A percentile compares a stretch with the other conserved stretches of the same genome.
Conservation (phyloP, 306 rosid species). For the Glycine latifolia region DNA sequence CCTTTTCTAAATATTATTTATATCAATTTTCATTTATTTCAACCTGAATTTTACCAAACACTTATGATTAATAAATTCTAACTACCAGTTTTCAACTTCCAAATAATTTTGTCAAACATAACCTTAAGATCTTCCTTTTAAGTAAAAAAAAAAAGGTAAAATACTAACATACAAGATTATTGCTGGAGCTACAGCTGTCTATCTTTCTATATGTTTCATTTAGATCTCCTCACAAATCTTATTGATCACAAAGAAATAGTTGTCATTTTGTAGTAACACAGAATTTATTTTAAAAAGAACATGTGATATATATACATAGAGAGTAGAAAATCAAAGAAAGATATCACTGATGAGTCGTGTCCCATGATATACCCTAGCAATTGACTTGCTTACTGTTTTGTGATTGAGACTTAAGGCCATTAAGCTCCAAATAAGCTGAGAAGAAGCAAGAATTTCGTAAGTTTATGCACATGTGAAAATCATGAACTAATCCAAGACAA, state of each 20-base stretch:
- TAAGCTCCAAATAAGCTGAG: constrained; percentile 54
- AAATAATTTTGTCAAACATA: too few species aligned
- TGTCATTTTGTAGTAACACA: constrained; percentile 30
- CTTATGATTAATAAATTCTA: too few species aligned
- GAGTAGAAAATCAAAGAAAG: background rate
- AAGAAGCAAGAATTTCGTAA: constrained; percentile 22
- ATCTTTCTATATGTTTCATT: too few species aligned
- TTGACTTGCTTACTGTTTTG: constrained; percentile 8
- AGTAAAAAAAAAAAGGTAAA: too few species aligned
- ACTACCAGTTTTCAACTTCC: too few species aligned
- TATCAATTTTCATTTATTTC: too few species aligned
- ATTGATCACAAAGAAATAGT: constrained; percentile 34
- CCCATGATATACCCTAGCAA: background rate
- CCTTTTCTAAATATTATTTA: too few species aligned
- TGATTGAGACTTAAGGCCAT: constrained; percentile 1
- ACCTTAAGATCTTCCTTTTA: too few species aligned
- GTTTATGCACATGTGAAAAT: constrained; percentile 1
- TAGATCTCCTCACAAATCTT: background rate
- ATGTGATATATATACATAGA: background rate
- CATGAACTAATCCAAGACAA: background rate
- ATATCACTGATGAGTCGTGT: background rate
- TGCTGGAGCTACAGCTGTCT: too few species aligned
- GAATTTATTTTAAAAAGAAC: background rate
- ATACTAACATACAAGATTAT: too few species aligned
- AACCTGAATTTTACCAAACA: too few species aligned